Base-by-base conservation (phyloP, 495 filamentous ascomycete species). In the Neurospora tetrasperma region DNA sequence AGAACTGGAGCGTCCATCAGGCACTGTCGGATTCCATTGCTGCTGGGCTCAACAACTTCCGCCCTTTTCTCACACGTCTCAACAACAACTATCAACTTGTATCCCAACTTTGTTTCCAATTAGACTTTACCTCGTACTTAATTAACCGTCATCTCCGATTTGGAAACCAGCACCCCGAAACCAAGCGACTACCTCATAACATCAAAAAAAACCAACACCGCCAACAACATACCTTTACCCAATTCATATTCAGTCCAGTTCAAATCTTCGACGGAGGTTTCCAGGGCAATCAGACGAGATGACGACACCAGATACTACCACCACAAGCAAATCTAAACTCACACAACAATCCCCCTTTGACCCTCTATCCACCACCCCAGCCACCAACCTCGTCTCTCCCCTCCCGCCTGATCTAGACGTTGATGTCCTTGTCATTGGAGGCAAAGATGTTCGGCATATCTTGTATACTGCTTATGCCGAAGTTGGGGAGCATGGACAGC, bases 371-470 rank as follows among this genome's bases (percentile, higher is more conserved):
- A 87, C 87, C 75, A 87, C 85, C 0, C 82, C 87, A 14, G 86
- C 88, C 9, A 76, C 83, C 7, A 83, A 76, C 73, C 78, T 90
- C 43, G 86, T 85, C 1, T 80, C 84, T 42, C 73, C 80, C 11
- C 74, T 89, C 2, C 84, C 87, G 1, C 82, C 81, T 11, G 85
- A 84, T 42, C 69, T 83, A 54, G 74, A 83, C 43, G 85, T 83
- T 31, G 75, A 83, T 35, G 74, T 89, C n/a, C 80, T 90, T 2
- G 76, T 85, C 3, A 81, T 90, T 9, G 86, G 84, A 11, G 86
- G 86, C 73, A 85, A 85, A 0, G 87, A 89, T 78, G 82, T 81
- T 7, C 82, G 87, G 12, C 83, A 84, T 73, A 77, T 88, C 42
- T 76, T 89, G 4, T 89, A 83, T 72, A 88, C 87, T 0, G 71